Evolutionary conservation across 148 eudicot genomes (phyloP).

Genomic region (Nepenthes gracilis): DNA sequence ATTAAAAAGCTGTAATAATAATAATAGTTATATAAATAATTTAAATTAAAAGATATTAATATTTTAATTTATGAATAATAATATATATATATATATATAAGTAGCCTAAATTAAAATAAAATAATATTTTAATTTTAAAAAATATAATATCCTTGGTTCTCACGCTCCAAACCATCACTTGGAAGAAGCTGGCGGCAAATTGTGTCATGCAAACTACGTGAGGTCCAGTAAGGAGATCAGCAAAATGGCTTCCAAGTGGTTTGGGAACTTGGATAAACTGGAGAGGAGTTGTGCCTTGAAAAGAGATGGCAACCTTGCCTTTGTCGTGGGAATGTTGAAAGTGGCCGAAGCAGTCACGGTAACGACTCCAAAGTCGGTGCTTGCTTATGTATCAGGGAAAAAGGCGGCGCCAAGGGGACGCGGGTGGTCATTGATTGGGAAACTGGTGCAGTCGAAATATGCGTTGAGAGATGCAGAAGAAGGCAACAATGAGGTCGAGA

Average conservation of each 20-base stretch:
- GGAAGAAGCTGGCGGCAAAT: slow-evolving; percentile 10
- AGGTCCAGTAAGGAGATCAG: slow-evolving; percentile 14
- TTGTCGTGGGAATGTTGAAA: slow-evolving; percentile 6
- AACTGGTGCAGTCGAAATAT: slow-evolving; percentile 12
- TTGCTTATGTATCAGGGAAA: slow-evolving; percentile 5
- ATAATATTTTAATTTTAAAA: too few species aligned
- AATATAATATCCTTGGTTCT: too few species aligned
- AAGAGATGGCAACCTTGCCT: background rate
- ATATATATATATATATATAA: too few species aligned
- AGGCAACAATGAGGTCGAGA: slow-evolving; percentile 5
- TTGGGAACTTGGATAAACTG: slow-evolving; percentile 1
- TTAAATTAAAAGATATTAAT: too few species aligned
- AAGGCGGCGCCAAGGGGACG: slow-evolving; percentile 8
- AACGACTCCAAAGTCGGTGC: slow-evolving; percentile 8
- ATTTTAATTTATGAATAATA: too few species aligned
- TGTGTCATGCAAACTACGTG: slow-evolving; percentile 8
- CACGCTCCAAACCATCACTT: slow-evolving; percentile 14
- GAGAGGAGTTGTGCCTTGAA: slow-evolving; percentile 3
- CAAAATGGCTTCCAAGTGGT: slow-evolving; percentile 14
- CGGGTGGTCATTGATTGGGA: slow-evolving; percentile 16
- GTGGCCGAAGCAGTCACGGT: slow-evolving; percentile 16
- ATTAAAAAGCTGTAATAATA: too few species aligned
- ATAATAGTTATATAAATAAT: too few species aligned
- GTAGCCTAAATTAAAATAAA: too few species aligned
- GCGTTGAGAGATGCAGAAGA: slow-evolving; percentile 3